Evolutionary conservation across 495 filamentous ascomycete genomes (phyloP).

Genomic region (Aspergillus panamensis): DNA sequence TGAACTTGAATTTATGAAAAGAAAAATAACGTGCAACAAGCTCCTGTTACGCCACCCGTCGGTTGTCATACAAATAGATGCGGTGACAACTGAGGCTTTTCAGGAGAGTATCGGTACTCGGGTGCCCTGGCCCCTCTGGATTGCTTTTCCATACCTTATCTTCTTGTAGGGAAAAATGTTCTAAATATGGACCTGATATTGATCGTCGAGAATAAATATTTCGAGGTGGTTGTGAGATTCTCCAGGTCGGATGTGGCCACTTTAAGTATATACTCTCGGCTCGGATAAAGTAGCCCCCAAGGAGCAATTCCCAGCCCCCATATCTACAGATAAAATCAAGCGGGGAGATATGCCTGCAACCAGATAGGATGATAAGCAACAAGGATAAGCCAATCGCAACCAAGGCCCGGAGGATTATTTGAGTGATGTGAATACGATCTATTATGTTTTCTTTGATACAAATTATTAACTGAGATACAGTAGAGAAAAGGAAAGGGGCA

Average conservation of each 20-base stretch:
- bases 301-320: conserved; percentile 3
- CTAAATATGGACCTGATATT: not conserved
- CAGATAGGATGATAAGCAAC: conserved; percentile 16
- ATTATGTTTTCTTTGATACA: not conserved
- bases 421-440: not conserved
- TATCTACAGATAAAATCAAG: not conserved
- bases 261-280: not conserved
- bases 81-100: not conserved
- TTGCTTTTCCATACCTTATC: too few species aligned
- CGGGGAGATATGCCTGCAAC: conserved; percentile 1
- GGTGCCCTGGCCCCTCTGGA: too few species aligned
- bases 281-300: not conserved
- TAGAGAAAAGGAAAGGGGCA: not conserved
- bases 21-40: not conserved
- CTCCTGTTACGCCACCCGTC: not conserved
- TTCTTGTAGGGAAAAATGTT: not conserved
- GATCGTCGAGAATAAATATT: not conserved
- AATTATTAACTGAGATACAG: too few species aligned
- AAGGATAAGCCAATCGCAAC: conserved; percentile 10
- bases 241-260: not conserved
- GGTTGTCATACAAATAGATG: conserved; percentile 3
- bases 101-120: not conserved
- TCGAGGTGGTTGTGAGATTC: not conserved
- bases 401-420: conserved; percentile 6
- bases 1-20: not conserved